phyloP scores from a whole-genome alignment of 768 basidiomycete species.

The Rhodotorula taiwanensis region DNA sequence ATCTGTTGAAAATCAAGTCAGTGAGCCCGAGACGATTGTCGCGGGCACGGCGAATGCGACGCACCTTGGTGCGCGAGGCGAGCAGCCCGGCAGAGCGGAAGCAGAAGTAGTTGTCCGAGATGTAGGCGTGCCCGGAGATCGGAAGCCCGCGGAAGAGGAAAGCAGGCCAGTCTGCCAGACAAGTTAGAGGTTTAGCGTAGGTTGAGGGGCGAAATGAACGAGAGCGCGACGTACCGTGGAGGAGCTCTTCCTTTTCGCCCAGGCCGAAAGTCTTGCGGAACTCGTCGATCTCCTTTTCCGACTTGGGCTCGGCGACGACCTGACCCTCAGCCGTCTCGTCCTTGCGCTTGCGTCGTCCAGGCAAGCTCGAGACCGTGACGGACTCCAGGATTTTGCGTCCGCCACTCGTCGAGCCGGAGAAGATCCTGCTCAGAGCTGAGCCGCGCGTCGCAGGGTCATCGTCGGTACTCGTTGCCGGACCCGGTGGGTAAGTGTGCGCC shows the following conservation, averaged over 20 bases:
- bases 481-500: conserved; percentile 33
- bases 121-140: conserved; percentile 74
- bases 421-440: conserved; percentile 20
- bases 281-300: conserved; percentile 44
- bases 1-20: conserved; percentile 54
- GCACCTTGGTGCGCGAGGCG: conserved; percentile 70
- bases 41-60: conserved; percentile 41
- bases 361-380: conserved; percentile 15
- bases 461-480: conserved; percentile 4
- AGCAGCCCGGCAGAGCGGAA: conserved; percentile 84
- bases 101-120: conserved; percentile 88
- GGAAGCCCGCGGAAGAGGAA: conserved; percentile 87
- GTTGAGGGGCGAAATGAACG: too few relatives aligned
- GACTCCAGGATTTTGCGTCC: conserved; percentile 28
- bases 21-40: neutral
- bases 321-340: conserved; percentile 1
- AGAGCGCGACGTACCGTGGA: conserved; percentile 65
- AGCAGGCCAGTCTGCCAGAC: conserved; percentile 68
- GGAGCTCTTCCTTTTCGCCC: conserved; percentile 73
- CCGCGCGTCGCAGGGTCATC: neutral
- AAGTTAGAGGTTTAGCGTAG: too few relatives aligned
- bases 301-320: conserved; percentile 61
- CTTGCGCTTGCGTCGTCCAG: neutral
- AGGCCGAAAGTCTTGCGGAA: conserved; percentile 77
- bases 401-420: conserved; percentile 9